Evolutionary conservation across 2,329 filamentous ascomycete genomes (phyloP), one percentile per base, ranked within the genome.

Genomic region (Microcyclosporella mali): DNA sequence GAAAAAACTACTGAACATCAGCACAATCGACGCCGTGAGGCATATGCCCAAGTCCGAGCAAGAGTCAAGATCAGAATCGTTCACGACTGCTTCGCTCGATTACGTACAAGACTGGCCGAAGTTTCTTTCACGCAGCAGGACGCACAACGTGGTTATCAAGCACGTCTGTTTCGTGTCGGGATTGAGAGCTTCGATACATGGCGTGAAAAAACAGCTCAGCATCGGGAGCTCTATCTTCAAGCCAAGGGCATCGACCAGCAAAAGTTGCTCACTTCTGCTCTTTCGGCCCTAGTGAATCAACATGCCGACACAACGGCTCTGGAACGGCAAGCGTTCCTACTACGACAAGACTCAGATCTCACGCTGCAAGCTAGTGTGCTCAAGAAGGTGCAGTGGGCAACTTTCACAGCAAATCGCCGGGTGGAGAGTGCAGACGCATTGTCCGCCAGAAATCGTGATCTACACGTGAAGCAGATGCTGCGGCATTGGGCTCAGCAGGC

Each of bases 381-480:
- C 43, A 76, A 74, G 56, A 76, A 71, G 53, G 62, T 81, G n/a
- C 77, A 74, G 40, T 74, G 79, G 61, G 70, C 70, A 6, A 63
- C 75, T 2, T 81, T 81, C 61, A 75, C 77, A 31, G 62, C 76
- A 3, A 66, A 67, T 17, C 70, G 71, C 39, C 69, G 69, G 17
- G 59, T 67, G 8, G 70, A 78, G 43, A 77, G 69, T 31, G 75
- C 76, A 0, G 64, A 72, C 28, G 73, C 75, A 6, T 63, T 81
- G 49, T 65, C 67, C 37, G 67, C 72, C 14, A 65, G 77, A 14
- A 77, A 74, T 47, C 66, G 73, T 29, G 68, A 74, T 41, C 74
- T 74, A 48, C 78, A 80, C 56, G 63, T 71, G 19, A 68, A 73
- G 43, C 70, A 70, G 21, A 75, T 80, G 66, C 61, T 81, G 37